Conservation (phyloP, 2,329 filamentous ascomycete species). For the Aspergillus caelatus region DNA sequence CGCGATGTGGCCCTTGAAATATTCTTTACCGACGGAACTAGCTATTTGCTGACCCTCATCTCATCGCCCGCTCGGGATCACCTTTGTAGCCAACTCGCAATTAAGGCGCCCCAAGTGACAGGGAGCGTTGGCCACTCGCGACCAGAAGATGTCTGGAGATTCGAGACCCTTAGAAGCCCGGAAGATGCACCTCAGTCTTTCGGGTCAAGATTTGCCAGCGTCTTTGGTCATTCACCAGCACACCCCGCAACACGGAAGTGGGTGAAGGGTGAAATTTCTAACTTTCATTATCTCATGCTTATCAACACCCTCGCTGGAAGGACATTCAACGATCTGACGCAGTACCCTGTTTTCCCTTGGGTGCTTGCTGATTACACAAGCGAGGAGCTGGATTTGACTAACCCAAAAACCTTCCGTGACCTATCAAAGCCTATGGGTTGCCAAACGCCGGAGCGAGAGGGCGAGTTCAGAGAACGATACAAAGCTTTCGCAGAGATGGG, state of each 20-base stretch:
- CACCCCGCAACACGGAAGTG: conserved; percentile 86
- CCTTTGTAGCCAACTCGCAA: conserved; percentile 73
- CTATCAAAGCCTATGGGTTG: conserved; percentile 96
- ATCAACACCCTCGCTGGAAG: conserved; percentile 96
- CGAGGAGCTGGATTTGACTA: conserved; percentile 81
- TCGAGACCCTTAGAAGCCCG: conserved; percentile 77
- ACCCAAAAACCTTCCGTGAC: conserved; percentile 85
- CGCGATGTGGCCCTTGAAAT: conserved; percentile 95
- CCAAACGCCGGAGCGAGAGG: conserved; percentile 74
- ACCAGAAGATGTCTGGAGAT: conserved; percentile 86
- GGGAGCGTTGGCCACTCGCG: conserved; percentile 70
- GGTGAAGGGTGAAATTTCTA: conserved; percentile 93
- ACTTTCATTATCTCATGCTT: conserved; percentile 98
- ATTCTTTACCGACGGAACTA: conserved; percentile 95
- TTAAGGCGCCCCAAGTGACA: conserved; percentile 78
- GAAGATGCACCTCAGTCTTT: conserved; percentile 68
- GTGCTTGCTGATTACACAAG: conserved; percentile 94
- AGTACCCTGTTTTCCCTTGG: conserved; percentile 98
- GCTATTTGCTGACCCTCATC: conserved; percentile 86
- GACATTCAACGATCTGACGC: conserved; percentile 96
- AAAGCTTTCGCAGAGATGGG: conserved; percentile 88
- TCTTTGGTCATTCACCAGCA: conserved; percentile 81
- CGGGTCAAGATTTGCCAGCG: conserved; percentile 85
- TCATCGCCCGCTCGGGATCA: conserved; percentile 75
- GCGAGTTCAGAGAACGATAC: conserved; percentile 82